These are phyloP conservation scores for Coniferiporia sulphurascens DNA, from an alignment of 1,284 basidiomycete species.

Conservation along the genomic window DNA sequence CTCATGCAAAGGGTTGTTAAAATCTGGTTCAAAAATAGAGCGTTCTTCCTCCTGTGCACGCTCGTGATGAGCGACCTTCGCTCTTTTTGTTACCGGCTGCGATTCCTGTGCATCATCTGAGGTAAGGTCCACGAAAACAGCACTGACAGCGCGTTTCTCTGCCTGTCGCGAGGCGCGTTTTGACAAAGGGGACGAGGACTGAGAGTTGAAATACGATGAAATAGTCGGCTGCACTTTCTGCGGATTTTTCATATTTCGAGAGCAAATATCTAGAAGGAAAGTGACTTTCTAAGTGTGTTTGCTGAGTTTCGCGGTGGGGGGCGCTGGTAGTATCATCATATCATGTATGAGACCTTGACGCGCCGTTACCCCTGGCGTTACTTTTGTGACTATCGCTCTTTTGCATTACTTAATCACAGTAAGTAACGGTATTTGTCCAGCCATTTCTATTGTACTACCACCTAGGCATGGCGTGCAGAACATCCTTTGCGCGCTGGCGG, in stretches of 20 bases:
- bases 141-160: conserved; percentile 9
- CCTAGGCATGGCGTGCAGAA: background rate
- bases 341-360: background rate
- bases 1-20: conserved; percentile 14
- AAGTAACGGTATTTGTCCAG: too few relatives aligned
- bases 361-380: background rate
- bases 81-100: conserved; percentile 3
- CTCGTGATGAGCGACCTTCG: background rate
- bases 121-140: conserved; percentile 17
- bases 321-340: too few relatives aligned
- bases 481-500: background rate
- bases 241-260: background rate
- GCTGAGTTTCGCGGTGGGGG: background rate
- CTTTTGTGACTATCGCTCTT: too few relatives aligned
- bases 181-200: background rate
- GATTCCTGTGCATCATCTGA: conserved; percentile 1
- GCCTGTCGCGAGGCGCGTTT: conserved; percentile 6
- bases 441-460: too few relatives aligned
- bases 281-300: background rate
- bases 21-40: background rate
- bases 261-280: background rate
- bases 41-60: background rate
- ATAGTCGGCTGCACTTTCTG: conserved; percentile 20
- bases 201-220: conserved; percentile 18
- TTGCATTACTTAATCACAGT: too few relatives aligned